These are phyloP conservation scores for Cryptosporidium sp. DNA, from an alignment of 169 alveolate species.

Conservation along the genomic window DNA sequence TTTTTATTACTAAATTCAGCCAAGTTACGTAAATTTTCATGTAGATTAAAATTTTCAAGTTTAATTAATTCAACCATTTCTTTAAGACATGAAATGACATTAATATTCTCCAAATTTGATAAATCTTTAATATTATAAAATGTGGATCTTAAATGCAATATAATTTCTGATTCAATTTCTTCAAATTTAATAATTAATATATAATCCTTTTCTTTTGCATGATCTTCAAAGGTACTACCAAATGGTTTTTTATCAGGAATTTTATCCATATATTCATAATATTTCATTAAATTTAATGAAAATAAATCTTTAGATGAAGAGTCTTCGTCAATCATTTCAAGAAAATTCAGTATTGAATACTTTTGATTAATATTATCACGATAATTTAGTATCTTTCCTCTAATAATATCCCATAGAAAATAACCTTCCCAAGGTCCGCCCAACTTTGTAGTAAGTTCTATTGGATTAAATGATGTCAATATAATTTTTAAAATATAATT, in stretches of 20 bases:
- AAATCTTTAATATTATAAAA: not conserved
- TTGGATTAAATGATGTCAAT: conserved; percentile 64
- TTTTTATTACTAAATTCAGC: conserved; percentile 10
- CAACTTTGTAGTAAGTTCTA: conserved; percentile 44
- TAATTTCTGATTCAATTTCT: conserved; percentile 28
- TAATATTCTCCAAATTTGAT: not conserved
- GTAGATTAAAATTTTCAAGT: conserved; percentile 29
- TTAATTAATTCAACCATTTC: conserved; percentile 60
- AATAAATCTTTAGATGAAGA: not conserved
- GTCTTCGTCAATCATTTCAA: conserved; percentile 8
- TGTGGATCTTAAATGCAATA: conserved; percentile 34
- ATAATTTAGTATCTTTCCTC: not conserved
- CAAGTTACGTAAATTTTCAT: conserved; percentile 22
- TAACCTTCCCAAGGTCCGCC: conserved; percentile 76
- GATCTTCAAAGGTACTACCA: not conserved
- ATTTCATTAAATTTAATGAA: conserved; percentile 4
- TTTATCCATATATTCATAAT: conserved; percentile 15
- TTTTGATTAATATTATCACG: not conserved
- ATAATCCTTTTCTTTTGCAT: conserved; percentile 30
- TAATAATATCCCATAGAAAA: conserved; percentile 31
- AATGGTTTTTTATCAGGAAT: not conserved
- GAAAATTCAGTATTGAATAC: conserved; percentile 15
- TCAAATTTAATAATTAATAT: not conserved
- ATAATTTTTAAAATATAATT: conserved; percentile 12
- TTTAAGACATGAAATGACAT: conserved; percentile 9